phyloP scores from a whole-genome alignment of 1,284 basidiomycete species.

The Cutaneotrichosporon sp. region DNA sequence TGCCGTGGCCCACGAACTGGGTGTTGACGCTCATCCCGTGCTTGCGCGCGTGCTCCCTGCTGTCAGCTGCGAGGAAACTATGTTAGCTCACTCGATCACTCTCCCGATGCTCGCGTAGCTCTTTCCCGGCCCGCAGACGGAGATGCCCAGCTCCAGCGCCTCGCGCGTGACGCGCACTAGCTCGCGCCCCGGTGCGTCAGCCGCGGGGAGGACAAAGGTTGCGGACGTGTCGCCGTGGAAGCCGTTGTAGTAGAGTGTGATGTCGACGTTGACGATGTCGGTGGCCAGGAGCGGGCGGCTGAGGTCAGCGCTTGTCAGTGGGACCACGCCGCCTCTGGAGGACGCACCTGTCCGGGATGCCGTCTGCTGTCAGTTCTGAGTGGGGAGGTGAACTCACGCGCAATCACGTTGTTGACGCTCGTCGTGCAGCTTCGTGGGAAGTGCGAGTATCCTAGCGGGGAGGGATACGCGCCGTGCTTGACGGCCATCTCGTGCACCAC shows the following conservation, averaged over 20 bases:
- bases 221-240: slow-evolving; percentile 84
- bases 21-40: slow-evolving; percentile 66
- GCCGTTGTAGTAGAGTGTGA: slow-evolving; percentile 74
- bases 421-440: slow-evolving; percentile 88
- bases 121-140: slow-evolving; percentile 71
- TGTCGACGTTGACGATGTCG: slow-evolving; percentile 82
- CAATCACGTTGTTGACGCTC: slow-evolving; percentile 67
- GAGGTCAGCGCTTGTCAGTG: slow-evolving; percentile 5
- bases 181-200: slow-evolving; percentile 66
- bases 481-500: slow-evolving; percentile 71
- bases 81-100: slow-evolving; percentile 64
- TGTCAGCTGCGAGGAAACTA: not conserved
- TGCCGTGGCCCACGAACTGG: slow-evolving; percentile 72
- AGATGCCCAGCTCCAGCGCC: slow-evolving; percentile 72
- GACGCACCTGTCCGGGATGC: slow-evolving; percentile 78
- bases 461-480: slow-evolving; percentile 75
- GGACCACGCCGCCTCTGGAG: not conserved
- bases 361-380: slow-evolving; percentile 59
- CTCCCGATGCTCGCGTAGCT: slow-evolving; percentile 73
- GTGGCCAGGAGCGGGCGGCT: slow-evolving; percentile 76
- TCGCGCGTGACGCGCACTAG: slow-evolving; percentile 65
- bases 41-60: slow-evolving; percentile 50
- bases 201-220: slow-evolving; percentile 75
- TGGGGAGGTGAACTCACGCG: slow-evolving; percentile 39
- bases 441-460: slow-evolving; percentile 75